Evolutionary conservation across 441 rosid genomes (phyloP).

Genomic region (Bruguiera hainesii): DNA sequence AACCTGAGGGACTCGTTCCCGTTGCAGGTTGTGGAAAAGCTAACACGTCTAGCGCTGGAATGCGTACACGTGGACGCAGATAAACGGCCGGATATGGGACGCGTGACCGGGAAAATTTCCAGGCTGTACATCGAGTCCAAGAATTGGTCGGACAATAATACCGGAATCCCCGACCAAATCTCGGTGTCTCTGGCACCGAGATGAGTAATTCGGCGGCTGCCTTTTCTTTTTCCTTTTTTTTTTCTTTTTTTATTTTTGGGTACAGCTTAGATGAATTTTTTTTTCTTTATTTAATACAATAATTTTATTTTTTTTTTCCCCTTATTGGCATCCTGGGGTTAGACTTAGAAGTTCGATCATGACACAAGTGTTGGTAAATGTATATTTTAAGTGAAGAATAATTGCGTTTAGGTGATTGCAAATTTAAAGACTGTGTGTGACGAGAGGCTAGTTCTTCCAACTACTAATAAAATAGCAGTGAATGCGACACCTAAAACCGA

Average conservation of each 20-base stretch:
- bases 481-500: too few relatives aligned
- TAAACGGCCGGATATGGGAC: slow-evolving; percentile 74
- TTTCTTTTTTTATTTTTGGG: not conserved
- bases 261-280: not conserved
- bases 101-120: slow-evolving; percentile 74
- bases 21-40: slow-evolving; percentile 54
- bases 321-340: too few relatives aligned
- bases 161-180: slow-evolving; percentile 38
- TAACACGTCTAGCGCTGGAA: slow-evolving; percentile 55
- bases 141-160: slow-evolving; percentile 49
- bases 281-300: too few relatives aligned
- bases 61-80: slow-evolving; percentile 61
- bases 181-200: slow-evolving; percentile 67
- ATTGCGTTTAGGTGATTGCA: too few relatives aligned
- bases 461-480: too few relatives aligned
- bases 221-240: not conserved
- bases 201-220: slow-evolving; percentile 19
- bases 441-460: not conserved
- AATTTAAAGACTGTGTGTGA: too few relatives aligned
- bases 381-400: not conserved
- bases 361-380: not conserved
- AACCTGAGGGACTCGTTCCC: slow-evolving; percentile 78
- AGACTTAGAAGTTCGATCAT: not conserved
- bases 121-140: slow-evolving; percentile 54
- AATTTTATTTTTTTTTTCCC: too few relatives aligned